Evolutionary conservation across 352 stramenopile genomes (phyloP).

Genomic region (Globisporangium rhizosaccharum): DNA sequence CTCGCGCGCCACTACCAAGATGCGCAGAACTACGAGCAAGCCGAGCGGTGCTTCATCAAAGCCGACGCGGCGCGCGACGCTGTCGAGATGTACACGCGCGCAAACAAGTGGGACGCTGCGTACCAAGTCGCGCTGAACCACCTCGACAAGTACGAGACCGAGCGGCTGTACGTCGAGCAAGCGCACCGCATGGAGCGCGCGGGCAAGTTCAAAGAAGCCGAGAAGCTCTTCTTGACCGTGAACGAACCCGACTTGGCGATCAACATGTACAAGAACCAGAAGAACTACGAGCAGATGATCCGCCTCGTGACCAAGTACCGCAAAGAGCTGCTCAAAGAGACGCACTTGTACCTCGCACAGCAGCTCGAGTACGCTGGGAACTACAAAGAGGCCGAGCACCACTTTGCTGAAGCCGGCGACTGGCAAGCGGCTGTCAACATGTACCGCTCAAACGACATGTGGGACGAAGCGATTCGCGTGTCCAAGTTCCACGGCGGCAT

Average conservation of each 20-base stretch:
- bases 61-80: constrained; percentile 83
- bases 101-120: constrained; percentile 90
- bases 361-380: constrained; percentile 92
- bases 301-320: constrained; percentile 91
- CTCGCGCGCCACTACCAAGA: constrained; percentile 91
- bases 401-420: constrained; percentile 89
- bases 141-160: constrained; percentile 91
- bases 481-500: constrained; percentile 91
- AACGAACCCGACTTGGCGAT: constrained; percentile 92
- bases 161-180: constrained; percentile 90
- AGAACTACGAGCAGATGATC: constrained; percentile 95
- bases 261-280: constrained; percentile 96
- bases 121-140: constrained; percentile 91
- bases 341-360: constrained; percentile 89
- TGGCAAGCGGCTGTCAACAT: constrained; percentile 93
- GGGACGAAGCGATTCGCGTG: constrained; percentile 93
- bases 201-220: constrained; percentile 90
- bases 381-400: constrained; percentile 90
- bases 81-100: constrained; percentile 93
- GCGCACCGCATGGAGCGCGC: constrained; percentile 88
- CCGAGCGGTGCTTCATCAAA: constrained; percentile 92
- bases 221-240: constrained; percentile 91
- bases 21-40: constrained; percentile 74
- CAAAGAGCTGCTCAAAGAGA: constrained; percentile 92
- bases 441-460: constrained; percentile 93